Conservation (phyloP, 2,329 filamentous ascomycete genomes). For the Nemania bipapillata region DNA sequence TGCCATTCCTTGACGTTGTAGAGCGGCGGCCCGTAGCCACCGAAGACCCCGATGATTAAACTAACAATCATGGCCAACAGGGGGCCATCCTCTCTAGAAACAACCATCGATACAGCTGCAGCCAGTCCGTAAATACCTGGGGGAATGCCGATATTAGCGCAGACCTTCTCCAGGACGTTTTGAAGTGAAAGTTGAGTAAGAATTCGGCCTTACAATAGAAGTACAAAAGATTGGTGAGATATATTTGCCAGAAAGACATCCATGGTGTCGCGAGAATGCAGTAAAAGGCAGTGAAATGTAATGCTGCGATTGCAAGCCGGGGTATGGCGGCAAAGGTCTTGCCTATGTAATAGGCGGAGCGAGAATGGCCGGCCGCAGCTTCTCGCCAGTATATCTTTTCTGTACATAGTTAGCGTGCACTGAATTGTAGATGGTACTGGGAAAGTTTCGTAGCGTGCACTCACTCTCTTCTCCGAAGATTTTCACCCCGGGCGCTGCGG, state of each 20-base stretch:
- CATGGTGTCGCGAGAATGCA: conserved; percentile 61
- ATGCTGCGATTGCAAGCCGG: conserved; percentile 61
- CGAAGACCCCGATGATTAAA: conserved; percentile 65
- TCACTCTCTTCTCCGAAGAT: conserved; percentile 68
- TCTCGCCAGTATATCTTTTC: conserved; percentile 68
- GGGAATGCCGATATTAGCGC: too few relatives aligned
- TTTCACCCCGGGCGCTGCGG: conserved; percentile 65
- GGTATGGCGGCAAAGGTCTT: conserved; percentile 65
- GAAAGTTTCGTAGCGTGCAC: too few relatives aligned
- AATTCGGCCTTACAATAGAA: conserved; percentile 70
- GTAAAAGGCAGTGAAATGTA: conserved; percentile 66
- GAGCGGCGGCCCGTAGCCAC: conserved; percentile 64
- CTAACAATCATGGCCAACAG: conserved; percentile 65
- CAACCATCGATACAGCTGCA: too few relatives aligned
- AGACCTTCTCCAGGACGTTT: too few relatives aligned
- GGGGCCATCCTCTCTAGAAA: conserved; percentile 66
- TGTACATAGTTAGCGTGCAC: too few relatives aligned
- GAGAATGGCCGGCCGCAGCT: conserved; percentile 66
- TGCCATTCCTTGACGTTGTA: conserved; percentile 62
- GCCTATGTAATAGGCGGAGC: conserved; percentile 66
- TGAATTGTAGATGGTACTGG: too few relatives aligned
- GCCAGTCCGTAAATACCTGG: too few relatives aligned
- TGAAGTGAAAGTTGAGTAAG: too few relatives aligned
- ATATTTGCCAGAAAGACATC: conserved; percentile 62
- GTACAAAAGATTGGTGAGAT: conserved; percentile 63